Evolutionary conservation across 306 rosid species (phyloP).

Genomic region (Sechiopsis laciniata): DNA sequence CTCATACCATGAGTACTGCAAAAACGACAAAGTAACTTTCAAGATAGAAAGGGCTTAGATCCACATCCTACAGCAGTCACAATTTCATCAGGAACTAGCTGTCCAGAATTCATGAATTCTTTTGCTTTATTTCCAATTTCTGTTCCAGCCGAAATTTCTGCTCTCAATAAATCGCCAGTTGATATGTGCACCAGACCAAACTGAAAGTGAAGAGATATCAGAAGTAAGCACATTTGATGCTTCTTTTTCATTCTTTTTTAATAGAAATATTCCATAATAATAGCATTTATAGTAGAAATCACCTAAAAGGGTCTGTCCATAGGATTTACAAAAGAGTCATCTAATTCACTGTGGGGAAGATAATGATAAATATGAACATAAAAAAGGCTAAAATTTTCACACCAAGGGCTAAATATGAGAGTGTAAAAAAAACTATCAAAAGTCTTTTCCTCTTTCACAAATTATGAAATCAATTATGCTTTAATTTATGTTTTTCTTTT

Average conservation of each 20-base stretch:
- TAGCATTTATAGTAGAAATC: no score
- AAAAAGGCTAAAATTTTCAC: no score
- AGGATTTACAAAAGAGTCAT: no score
- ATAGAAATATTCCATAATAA: not conserved
- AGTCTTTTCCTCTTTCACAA: no score
- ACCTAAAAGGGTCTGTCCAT: no score
- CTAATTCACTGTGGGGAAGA: no score
- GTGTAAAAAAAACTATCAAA: no score
- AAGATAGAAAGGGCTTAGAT: constrained; percentile 22
- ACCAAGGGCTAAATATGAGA: no score
- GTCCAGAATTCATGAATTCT: constrained; percentile 83
- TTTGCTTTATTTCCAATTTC: constrained; percentile 87
- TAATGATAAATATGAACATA: no score
- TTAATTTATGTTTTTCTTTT: not conserved
- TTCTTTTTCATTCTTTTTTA: not conserved
- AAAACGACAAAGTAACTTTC: not conserved
- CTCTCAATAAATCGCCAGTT: constrained; percentile 85
- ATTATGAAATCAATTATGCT: not conserved
- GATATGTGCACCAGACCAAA: constrained; percentile 92
- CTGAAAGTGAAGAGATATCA: constrained; percentile 41
- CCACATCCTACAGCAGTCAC: constrained; percentile 60
- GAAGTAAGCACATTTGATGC: constrained; percentile 10
- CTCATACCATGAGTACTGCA: constrained; percentile 10
- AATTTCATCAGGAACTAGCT: constrained; percentile 85
- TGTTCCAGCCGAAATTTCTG: constrained; percentile 77